A percentile compares a stretch with the other conserved stretches of the same genome.
Conservation (phyloP, 2,329 filamentous ascomycete genomes). For the Sporothrix dimorphospora region DNA sequence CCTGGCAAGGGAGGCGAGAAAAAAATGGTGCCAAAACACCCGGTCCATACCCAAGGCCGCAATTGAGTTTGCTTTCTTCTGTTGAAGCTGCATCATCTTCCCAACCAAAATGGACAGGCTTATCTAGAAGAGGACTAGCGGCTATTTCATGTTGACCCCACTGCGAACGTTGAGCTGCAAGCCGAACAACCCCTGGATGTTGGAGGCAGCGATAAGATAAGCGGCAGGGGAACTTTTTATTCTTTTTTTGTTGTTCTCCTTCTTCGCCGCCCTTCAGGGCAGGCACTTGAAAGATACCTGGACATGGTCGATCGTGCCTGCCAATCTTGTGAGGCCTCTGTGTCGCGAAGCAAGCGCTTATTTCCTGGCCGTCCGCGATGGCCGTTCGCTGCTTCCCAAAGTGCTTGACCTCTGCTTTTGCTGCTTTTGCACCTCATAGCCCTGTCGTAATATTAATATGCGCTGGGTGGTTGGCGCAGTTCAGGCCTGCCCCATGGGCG, state of each 20-base stretch:
- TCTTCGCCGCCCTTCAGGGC: not conserved
- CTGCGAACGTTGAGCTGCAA: slow-evolving; percentile 31
- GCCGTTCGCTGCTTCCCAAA: not conserved
- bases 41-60: slow-evolving; percentile 7
- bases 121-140: slow-evolving; percentile 19
- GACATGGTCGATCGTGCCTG: slow-evolving; percentile 7
- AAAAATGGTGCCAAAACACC: slow-evolving; percentile 4
- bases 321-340: not conserved
- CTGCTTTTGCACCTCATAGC: not conserved
- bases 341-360: not conserved
- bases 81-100: slow-evolving; percentile 29
- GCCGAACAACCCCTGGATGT: not conserved
- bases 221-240: not conserved
- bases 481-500: not conserved
- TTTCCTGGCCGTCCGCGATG: not conserved
- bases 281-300: not conserved
- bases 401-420: not conserved
- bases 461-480: slow-evolving; percentile 17
- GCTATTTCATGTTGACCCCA: slow-evolving; percentile 24
- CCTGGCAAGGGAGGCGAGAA: slow-evolving; percentile 10
- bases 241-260: not conserved
- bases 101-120: slow-evolving; percentile 32
- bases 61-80: slow-evolving; percentile 25
- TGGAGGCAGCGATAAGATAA: slow-evolving; percentile 33
- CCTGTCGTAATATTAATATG: slow-evolving; percentile 5